Conservation (phyloP, 2,329 filamentous ascomycete species). For the Fusarium illudens region DNA sequence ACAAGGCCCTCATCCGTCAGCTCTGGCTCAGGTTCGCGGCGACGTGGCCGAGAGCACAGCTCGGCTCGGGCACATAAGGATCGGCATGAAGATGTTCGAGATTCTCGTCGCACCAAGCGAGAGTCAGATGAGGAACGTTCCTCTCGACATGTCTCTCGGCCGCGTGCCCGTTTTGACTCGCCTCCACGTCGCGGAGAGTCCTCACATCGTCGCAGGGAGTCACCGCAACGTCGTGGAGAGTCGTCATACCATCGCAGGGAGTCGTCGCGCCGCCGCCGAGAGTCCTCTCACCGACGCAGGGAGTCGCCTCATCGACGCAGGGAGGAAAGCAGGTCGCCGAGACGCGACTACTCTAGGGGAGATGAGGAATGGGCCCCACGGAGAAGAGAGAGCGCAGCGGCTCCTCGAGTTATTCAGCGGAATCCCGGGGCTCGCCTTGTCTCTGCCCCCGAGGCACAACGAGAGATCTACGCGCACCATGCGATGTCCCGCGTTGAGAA, state of each 20-base stretch:
- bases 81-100: constrained; percentile 3
- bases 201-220: neutral
- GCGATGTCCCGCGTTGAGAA: constrained; percentile 10
- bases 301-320: neutral
- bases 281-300: neutral
- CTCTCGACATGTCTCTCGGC: neutral
- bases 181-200: neutral
- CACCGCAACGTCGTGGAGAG: neutral
- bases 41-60: constrained; percentile 13
- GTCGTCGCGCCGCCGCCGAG: neutral
- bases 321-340: constrained; percentile 14
- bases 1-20: constrained; percentile 27
- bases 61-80: constrained; percentile 7
- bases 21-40: constrained; percentile 10
- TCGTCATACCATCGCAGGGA: neutral
- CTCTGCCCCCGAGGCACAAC: constrained; percentile 22
- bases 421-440: constrained; percentile 25
- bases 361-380: constrained; percentile 17
- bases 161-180: constrained; percentile 18
- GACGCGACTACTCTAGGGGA: constrained; percentile 2
- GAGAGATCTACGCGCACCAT: constrained; percentile 18
- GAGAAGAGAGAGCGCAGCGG: constrained; percentile 1
- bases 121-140: constrained; percentile 1
- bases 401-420: constrained; percentile 33
- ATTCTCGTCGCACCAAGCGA: constrained; percentile 2